Evolutionary conservation across 768 basidiomycete genomes (phyloP).

Genomic region (Dioszegia aurantiaca): DNA sequence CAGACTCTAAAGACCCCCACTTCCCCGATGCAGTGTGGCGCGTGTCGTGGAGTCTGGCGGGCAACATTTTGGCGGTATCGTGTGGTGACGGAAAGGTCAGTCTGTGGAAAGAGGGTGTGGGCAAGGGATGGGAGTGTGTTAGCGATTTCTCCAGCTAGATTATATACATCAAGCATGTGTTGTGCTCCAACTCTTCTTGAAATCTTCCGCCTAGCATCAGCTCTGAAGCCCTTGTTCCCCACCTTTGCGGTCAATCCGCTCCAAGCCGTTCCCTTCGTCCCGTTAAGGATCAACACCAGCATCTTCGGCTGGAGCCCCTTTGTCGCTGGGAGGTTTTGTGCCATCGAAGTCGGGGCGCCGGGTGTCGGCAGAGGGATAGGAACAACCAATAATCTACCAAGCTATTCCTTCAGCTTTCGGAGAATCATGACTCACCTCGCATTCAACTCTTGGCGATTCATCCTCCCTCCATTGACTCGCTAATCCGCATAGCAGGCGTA

Average conservation of each 20-base stretch:
- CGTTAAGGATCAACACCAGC: conserved; percentile 38
- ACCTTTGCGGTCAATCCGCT: conserved; percentile 25
- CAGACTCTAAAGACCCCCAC: conserved; percentile 62
- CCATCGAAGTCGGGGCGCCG: conserved; percentile 4
- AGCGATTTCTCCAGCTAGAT: conserved; percentile 86
- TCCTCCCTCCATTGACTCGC: conserved; percentile 40
- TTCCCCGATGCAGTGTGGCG: conserved; percentile 98
- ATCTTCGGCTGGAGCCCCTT: conserved; percentile 13
- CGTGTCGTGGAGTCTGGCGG: conserved; percentile 96
- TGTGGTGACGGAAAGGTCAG: conserved; percentile 98
- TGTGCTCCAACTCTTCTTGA: conserved; percentile 3
- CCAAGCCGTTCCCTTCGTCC: conserved; percentile 26
- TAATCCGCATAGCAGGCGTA: conserved; percentile 39
- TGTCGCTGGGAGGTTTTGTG: conserved; percentile 21
- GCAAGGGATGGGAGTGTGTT: conserved; percentile 94
- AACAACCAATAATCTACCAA: conserved; percentile 30
- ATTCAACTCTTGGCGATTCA: conserved; percentile 37
- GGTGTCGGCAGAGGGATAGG: conserved; percentile 25
- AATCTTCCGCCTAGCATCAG: conserved; percentile 15
- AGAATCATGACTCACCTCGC: conserved; percentile 32
- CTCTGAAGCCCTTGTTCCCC: conserved; percentile 3
- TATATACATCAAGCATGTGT: neutral
- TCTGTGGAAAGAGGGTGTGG: conserved; percentile 95
- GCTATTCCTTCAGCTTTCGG: conserved; percentile 20
- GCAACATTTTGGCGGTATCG: conserved; percentile 91